Evolutionary conservation across 2,329 filamentous ascomycete genomes (phyloP).

Genomic region (Talaromyces sp.): DNA sequence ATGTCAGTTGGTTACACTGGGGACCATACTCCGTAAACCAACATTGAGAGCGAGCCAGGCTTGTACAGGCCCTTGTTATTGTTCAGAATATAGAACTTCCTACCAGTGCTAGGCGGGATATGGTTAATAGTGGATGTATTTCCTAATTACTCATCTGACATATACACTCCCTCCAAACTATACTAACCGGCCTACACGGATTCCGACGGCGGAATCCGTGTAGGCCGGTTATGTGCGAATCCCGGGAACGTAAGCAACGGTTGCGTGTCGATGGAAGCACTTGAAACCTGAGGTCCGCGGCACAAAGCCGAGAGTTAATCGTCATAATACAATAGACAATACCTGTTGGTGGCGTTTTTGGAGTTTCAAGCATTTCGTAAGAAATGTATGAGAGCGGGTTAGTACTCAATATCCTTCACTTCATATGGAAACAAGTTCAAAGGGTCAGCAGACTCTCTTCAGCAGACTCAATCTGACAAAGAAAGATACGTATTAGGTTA

Average conservation of each 20-base stretch:
- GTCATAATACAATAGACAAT: neutral
- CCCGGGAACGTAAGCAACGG: neutral
- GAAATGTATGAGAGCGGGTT: neutral
- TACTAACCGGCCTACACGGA: too few species aligned
- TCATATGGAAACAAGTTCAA: neutral
- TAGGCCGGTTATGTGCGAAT: neutral
- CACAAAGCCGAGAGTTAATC: too few species aligned
- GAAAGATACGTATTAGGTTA: neutral
- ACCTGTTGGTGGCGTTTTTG: neutral
- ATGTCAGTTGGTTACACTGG: too few species aligned
- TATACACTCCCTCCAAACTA: too few species aligned
- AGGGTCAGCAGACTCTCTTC: neutral
- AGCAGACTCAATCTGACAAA: neutral
- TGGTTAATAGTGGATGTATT: neutral
- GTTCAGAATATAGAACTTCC: neutral
- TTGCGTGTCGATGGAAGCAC: neutral
- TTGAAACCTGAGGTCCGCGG: neutral
- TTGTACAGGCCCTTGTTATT: too few species aligned
- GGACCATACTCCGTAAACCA: too few species aligned
- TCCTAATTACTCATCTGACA: neutral
- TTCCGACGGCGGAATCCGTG: too few species aligned
- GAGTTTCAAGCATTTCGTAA: neutral
- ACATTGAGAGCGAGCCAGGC: too few species aligned
- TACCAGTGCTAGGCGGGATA: neutral
- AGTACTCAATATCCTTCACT: neutral